Base-by-base conservation (phyloP, 805 yeast genomes). In the Starmerella riodocensis region DNA sequence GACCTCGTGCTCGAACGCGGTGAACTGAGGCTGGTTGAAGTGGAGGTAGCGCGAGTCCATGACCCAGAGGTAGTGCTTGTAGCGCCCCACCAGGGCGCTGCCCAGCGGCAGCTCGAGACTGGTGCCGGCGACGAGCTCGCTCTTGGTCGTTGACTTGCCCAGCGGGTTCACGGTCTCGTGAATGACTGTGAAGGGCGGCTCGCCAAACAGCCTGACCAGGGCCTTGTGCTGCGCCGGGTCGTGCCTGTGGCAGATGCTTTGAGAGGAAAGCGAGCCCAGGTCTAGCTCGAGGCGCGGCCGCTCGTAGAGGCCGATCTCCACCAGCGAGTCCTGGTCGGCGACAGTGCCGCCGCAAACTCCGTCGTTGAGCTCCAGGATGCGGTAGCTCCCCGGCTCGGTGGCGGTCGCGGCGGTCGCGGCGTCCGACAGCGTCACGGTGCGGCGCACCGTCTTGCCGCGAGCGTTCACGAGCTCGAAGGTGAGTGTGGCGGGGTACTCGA, bases 341-440 rank as follows among this genome's bases (percentile, higher is more conserved):
- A 70, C 63, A 5, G 52, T 51, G 14, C 81, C 81, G 1, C 58
- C 55, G 49, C 82, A 75, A 27, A 62, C 63, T 3, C 67, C 63
- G 50, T 75, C 82, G 24, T 49, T 53, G n/a, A 74, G 62, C 1
- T 61, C 58, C 16, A 61, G 44, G 21, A 75, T 56, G 41, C 55
- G 56, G 51, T 74, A 75, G 7, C 51, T 48, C 18, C 82, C 82
- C 17, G 69, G 65, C 39, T 63, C 58, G 1, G 53, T 47, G 3
- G 63, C 70, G 4, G 28, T 31, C 20, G 20, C 14, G 2, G 17
- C 22, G 18, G 6, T 12, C 14, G 12, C 16, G 14, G 23, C 3
- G n/a, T 11, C 11, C n/a, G 9, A 5, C 12, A 37, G 31, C 6
- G 21, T 18, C 4, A 16, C 23, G 11, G 25, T 29, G 25, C 20